Conservation (phyloP, 768 basidiomycete genomes). For the Rhodotorula kratochvilovae region DNA sequence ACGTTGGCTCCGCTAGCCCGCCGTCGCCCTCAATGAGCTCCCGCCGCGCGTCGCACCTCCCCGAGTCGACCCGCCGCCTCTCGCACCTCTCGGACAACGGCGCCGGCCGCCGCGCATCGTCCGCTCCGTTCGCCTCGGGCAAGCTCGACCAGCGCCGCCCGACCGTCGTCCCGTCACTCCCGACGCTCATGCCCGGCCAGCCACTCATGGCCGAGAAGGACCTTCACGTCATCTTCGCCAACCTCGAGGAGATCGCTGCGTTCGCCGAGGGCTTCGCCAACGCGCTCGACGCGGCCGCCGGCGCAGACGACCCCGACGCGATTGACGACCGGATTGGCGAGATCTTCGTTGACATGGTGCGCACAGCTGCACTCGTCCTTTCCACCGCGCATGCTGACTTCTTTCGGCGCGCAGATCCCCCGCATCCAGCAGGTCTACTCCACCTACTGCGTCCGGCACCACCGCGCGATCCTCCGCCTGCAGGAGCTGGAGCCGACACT, state of each 20-base stretch:
- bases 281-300: constrained; percentile 27
- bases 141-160: constrained; percentile 1
- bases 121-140: neutral
- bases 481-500: constrained; percentile 55
- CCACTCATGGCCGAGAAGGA: constrained; percentile 31
- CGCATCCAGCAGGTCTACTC: constrained; percentile 41
- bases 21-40: neutral
- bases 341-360: constrained; percentile 42
- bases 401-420: constrained; percentile 22
- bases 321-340: constrained; percentile 34
- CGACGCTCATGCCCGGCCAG: constrained; percentile 21
- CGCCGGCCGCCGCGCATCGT: neutral
- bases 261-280: constrained; percentile 37
- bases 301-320: neutral
- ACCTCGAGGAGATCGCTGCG: constrained; percentile 41
- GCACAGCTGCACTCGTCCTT: neutral
- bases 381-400: too few species aligned
- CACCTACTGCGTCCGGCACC: constrained; percentile 40
- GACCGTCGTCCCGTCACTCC: neutral
- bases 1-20: neutral
- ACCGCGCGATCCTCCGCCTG: constrained; percentile 65
- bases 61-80: neutral
- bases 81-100: neutral
- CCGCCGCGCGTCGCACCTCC: neutral
- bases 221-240: constrained; percentile 39